Evolutionary conservation across 2,329 filamentous ascomycete genomes (phyloP).

Genomic region (Drechslerella dactyloides): DNA sequence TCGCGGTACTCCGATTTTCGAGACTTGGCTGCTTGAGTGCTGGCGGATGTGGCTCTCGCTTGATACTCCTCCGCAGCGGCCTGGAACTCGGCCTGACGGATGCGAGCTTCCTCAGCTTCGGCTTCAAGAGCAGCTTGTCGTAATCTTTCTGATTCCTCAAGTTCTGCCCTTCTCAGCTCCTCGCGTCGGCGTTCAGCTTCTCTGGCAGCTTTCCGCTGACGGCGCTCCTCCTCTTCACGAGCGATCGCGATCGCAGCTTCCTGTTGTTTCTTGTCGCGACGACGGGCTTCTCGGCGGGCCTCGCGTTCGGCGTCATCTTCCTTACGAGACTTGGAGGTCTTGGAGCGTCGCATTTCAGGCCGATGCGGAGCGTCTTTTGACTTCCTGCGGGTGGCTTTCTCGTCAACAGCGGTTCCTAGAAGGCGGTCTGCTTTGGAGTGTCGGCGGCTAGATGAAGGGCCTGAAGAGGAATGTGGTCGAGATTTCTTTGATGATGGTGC

Average conservation of each 20-base stretch:
- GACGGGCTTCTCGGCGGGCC: constrained; percentile 41
- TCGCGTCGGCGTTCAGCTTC: constrained; percentile 42
- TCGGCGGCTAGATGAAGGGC: constrained; percentile 11
- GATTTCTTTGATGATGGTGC: constrained; percentile 17
- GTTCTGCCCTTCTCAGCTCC: constrained; percentile 36
- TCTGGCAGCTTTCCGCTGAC: constrained; percentile 38
- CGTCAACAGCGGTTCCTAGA: constrained; percentile 21
- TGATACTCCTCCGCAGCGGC: constrained; percentile 42
- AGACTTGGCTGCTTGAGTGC: constrained; percentile 43
- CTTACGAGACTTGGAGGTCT: constrained; percentile 45
- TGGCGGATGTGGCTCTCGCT: constrained; percentile 40
- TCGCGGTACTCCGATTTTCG: constrained; percentile 46
- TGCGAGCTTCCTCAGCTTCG: constrained; percentile 44
- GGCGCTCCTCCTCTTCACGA: constrained; percentile 44
- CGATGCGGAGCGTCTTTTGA: constrained; percentile 38
- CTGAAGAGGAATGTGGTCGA: constrained; percentile 24
- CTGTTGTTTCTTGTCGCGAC: constrained; percentile 38
- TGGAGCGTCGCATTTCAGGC: constrained; percentile 45
- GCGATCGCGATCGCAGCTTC: constrained; percentile 43
- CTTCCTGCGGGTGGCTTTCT: constrained; percentile 22
- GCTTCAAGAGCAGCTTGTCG: constrained; percentile 37
- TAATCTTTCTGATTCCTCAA: constrained; percentile 40
- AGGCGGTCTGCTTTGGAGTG: constrained; percentile 42
- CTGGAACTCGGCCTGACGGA: constrained; percentile 44
- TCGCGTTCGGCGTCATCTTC: constrained; percentile 45